Percentiles rank a stretch among this genome's conserved stretches.
These are phyloP conservation scores for Articulospora tetracladia DNA, from an alignment of 495 filamentous ascomycete genomes.

Conservation along the genomic window DNA sequence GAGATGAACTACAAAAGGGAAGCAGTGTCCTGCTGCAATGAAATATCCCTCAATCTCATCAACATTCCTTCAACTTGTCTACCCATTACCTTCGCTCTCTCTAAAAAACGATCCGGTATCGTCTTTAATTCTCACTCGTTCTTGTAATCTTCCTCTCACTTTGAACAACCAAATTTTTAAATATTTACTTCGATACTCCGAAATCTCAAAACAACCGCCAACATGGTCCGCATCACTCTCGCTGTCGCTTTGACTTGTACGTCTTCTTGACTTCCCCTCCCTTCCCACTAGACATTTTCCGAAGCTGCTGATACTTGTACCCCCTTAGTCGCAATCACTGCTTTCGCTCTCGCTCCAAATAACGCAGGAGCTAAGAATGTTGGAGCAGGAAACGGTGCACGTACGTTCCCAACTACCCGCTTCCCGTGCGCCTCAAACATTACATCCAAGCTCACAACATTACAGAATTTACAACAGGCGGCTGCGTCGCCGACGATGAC, in stretches of 20 bases:
- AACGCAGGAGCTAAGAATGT: constrained; percentile 28
- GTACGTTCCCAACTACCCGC: not conserved
- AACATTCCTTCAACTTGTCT: not conserved
- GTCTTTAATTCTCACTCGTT: not conserved
- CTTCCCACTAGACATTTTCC: not conserved
- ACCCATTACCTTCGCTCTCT: not conserved
- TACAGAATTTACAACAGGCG: constrained; percentile 38
- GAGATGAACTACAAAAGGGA: not conserved
- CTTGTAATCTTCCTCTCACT: not conserved
- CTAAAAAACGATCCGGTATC: not conserved
- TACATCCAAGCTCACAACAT: not conserved
- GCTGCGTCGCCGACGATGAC: constrained; percentile 37
- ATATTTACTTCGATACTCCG: not conserved
- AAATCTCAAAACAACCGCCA: constrained; percentile 14
- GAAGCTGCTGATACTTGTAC: constrained; percentile 7
- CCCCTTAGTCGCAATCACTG: constrained; percentile 15
- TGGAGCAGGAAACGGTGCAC: constrained; percentile 33
- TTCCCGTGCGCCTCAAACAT: not conserved
- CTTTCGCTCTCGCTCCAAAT: constrained; percentile 16
- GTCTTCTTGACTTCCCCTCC: constrained; percentile 9
- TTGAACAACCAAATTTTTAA: not conserved
- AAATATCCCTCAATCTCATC: not conserved
- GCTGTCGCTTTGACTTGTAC: constrained; percentile 30
- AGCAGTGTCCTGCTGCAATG: not conserved
- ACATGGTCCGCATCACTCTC: constrained; percentile 33